Conservation (phyloP, 192 early-diverging fungal species). For the Coemansia sp. region DNA sequence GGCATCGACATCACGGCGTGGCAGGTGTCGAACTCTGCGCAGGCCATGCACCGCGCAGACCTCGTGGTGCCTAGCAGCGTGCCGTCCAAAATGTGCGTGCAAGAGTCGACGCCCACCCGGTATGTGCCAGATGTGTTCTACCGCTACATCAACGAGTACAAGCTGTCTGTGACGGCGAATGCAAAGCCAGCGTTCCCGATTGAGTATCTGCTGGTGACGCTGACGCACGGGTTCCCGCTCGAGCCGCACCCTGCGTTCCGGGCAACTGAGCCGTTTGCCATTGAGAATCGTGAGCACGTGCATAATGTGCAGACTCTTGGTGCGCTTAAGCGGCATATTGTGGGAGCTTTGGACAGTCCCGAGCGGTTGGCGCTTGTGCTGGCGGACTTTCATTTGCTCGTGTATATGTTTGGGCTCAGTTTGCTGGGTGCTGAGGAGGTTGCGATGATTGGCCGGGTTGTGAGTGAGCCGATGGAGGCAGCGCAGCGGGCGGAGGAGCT, state of each 20-base stretch:
- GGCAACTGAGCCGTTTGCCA: constrained; percentile 59
- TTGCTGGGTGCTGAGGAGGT: constrained; percentile 64
- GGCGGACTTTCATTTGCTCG: constrained; percentile 85
- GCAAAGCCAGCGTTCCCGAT: constrained; percentile 97
- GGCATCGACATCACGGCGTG: constrained; percentile 83
- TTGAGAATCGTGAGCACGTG: constrained; percentile 75
- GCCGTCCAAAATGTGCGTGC: constrained; percentile 83
- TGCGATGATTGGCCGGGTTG: constrained; percentile 22
- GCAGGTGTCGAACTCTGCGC: constrained; percentile 89
- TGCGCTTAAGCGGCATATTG: constrained; percentile 59
- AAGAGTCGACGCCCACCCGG: constrained; percentile 65
- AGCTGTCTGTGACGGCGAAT: constrained; percentile 76
- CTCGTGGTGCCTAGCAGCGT: constrained; percentile 88
- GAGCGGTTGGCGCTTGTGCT: constrained; percentile 55
- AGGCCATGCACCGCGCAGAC: constrained; percentile 87
- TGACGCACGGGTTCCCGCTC: constrained; percentile 89
- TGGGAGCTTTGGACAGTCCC: constrained; percentile 13
- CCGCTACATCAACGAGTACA: constrained; percentile 94
- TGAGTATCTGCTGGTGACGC: constrained; percentile 91
- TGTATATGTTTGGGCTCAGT: constrained; percentile 65
- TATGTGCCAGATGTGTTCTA: constrained; percentile 98
- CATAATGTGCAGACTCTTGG: constrained; percentile 60
- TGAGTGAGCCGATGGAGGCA: constrained; percentile 14
- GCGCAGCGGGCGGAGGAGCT: constrained; percentile 17
- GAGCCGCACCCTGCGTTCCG: constrained; percentile 75